Conservation (phyloP, 2,329 filamentous ascomycete species). For the Ceratocystis albifundus region DNA sequence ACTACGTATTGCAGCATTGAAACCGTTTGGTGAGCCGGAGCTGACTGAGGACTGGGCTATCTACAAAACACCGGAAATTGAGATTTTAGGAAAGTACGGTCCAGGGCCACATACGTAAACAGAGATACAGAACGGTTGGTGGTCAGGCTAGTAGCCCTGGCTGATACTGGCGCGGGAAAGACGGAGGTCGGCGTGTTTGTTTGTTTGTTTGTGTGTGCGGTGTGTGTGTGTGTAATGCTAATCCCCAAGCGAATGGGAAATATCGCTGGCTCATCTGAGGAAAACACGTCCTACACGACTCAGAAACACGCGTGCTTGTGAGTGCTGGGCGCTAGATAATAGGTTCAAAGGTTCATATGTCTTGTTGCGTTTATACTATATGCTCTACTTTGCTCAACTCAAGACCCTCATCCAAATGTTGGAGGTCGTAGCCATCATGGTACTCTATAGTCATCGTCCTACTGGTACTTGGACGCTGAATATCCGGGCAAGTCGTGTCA, state of each 20-base stretch:
- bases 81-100: conserved; percentile 13
- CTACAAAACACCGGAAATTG: conserved; percentile 25
- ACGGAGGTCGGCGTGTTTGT: neutral
- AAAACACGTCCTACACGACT: too few species aligned
- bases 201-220: too few species aligned
- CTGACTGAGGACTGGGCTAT: conserved; percentile 26
- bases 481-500: conserved; percentile 3
- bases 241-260: neutral
- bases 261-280: neutral
- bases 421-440: neutral
- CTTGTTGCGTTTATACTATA: conserved; percentile 12
- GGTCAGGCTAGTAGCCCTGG: neutral
- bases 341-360: neutral
- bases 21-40: conserved; percentile 26
- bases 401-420: neutral
- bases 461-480: neutral
- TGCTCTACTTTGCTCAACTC: conserved; percentile 15
- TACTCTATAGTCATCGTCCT: neutral
- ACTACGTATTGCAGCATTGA: conserved; percentile 27
- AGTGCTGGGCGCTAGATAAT: neutral
- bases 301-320: neutral
- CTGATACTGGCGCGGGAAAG: neutral
- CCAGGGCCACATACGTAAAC: neutral
- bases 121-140: neutral
- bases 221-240: too few species aligned